Percentiles rank a stretch among this genome's conserved stretches.
Conservation (phyloP, 2,329 filamentous ascomycete species). For the Aphanocladium album region DNA sequence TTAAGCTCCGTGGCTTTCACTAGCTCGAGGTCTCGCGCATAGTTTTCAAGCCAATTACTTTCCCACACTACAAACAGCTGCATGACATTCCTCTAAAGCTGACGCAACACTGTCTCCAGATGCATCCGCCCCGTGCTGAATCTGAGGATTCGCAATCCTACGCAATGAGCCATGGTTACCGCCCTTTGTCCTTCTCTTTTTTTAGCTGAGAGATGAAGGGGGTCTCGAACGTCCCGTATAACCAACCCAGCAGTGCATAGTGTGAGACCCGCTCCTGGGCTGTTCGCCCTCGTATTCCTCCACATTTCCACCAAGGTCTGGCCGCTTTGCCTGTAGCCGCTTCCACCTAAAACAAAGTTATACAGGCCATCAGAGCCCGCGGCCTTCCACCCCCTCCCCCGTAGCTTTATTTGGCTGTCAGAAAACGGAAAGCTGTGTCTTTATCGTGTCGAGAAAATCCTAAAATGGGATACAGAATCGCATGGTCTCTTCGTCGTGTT, state of each 20-base stretch:
- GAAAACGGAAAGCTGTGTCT: background rate
- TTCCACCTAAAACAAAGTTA: background rate
- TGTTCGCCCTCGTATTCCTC: conserved; percentile 5
- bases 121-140: background rate
- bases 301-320: background rate
- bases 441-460: background rate
- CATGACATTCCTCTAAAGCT: background rate
- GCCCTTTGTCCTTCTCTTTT: background rate
- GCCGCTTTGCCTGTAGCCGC: background rate
- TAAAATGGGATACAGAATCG: background rate
- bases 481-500: background rate
- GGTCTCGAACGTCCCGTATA: conserved; percentile 6
- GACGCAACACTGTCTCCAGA: background rate
- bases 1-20: background rate
- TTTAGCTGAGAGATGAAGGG: background rate
- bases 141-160: background rate
- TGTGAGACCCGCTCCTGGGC: background rate
- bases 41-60: background rate
- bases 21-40: background rate
- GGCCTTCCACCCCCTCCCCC: background rate
- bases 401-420: no score
- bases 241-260: background rate
- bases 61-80: no score
- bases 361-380: background rate
- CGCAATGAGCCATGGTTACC: background rate